Percentiles rank a stretch among this genome's conserved stretches.
Evolutionary conservation across 441 rosid species (phyloP).

Genomic region (Jatropha podagrica): DNA sequence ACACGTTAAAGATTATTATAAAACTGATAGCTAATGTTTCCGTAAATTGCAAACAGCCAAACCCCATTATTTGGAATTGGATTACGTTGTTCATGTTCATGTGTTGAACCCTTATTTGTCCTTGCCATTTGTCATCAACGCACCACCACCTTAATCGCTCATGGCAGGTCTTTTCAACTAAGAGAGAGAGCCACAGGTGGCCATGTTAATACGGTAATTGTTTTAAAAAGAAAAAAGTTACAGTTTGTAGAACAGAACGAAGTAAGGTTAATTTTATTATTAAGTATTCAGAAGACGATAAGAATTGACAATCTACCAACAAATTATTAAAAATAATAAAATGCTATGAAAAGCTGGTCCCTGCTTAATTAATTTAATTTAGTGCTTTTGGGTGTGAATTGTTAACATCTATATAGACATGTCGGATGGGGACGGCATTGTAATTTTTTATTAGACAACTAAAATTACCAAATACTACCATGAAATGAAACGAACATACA

Average conservation of each 20-base stretch:
- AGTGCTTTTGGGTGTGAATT: not conserved
- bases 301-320: not conserved
- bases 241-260: no score
- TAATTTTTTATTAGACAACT: not conserved
- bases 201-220: no score
- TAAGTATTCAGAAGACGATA: not conserved
- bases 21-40: not conserved
- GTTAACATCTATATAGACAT: not conserved
- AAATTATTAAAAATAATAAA: not conserved
- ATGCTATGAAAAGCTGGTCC: not conserved
- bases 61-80: not conserved
- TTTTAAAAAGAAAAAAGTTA: no score
- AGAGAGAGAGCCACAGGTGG: no score
- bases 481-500: not conserved
- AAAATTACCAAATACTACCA: not conserved
- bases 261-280: no score
- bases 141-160: no score
- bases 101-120: not conserved
- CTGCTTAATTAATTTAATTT: not conserved
- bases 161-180: no score
- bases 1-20: constrained; percentile 4
- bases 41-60: not conserved
- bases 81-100: no score
- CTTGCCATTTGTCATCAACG: not conserved
- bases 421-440: not conserved